Percentiles rank a stretch among this genome's conserved stretches.
phyloP scores from a whole-genome alignment of 192 early-diverging fungal genomes.

The Paraglomus occultum region DNA sequence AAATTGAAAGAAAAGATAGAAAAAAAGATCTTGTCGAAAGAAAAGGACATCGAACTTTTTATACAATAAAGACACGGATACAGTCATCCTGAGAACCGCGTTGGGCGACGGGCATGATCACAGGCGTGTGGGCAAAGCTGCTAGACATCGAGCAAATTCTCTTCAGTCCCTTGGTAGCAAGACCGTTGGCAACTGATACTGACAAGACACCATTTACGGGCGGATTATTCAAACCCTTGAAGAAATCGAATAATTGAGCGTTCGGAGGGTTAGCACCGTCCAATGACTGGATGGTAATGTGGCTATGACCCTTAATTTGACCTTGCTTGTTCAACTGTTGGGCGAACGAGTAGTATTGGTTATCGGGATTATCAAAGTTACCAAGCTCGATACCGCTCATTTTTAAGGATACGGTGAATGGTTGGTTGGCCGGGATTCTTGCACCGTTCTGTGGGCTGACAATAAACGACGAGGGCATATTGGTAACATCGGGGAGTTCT shows the following conservation, averaged over 20 bases:
- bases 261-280: background rate
- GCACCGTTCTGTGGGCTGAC: background rate
- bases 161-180: background rate
- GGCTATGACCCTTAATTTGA: background rate
- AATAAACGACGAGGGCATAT: conserved; percentile 9
- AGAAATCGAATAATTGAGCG: background rate
- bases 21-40: too few species aligned
- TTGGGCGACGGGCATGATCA: conserved; percentile 30
- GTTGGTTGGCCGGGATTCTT: background rate
- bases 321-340: background rate
- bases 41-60: background rate
- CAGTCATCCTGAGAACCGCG: conserved; percentile 32
- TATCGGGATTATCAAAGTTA: background rate
- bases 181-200: background rate
- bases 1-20: too few species aligned
- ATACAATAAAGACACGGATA: conserved; percentile 1
- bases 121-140: conserved; percentile 9
- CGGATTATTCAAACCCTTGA: conserved; percentile 1
- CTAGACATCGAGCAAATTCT: conserved; percentile 20
- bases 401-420: background rate
- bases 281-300: conserved; percentile 2
- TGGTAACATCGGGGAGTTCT: background rate
- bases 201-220: background rate
- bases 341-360: background rate
- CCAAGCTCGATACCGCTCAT: background rate